phyloP scores from a whole-genome alignment of 2,329 filamentous ascomycete genomes.

The Cladosporium sp. region DNA sequence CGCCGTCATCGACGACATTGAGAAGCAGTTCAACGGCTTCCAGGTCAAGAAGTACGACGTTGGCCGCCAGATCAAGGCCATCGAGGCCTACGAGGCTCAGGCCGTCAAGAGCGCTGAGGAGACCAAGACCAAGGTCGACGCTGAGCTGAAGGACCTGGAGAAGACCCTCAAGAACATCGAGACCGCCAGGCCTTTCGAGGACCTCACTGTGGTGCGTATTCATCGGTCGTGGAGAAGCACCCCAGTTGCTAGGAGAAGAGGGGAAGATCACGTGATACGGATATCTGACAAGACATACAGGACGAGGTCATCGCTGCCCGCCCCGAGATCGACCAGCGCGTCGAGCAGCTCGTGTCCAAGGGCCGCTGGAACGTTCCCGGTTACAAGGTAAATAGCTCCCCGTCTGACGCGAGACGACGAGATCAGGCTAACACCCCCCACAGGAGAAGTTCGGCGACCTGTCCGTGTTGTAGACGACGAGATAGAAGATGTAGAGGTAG shows the following conservation, averaged over 20 bases:
- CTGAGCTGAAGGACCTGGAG: constrained; percentile 88
- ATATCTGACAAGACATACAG: constrained; percentile 43
- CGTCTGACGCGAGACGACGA: neutral
- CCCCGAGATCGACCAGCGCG: constrained; percentile 97
- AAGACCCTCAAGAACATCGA: constrained; percentile 97
- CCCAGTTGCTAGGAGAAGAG: neutral
- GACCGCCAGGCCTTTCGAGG: constrained; percentile 89
- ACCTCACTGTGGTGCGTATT: constrained; percentile 87
- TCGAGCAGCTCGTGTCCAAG: constrained; percentile 88
- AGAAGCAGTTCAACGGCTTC: constrained; percentile 89
- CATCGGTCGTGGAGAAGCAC: neutral
- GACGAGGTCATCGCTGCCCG: constrained; percentile 92
- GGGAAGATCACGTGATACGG: constrained; percentile 22
- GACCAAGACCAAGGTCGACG: constrained; percentile 93
- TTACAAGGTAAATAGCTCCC: constrained; percentile 74
- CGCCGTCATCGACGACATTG: constrained; percentile 91
- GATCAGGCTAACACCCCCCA: constrained; percentile 43
- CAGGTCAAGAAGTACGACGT: constrained; percentile 93
- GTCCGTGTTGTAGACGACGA: constrained; percentile 69
- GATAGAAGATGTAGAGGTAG: constrained; percentile 29
- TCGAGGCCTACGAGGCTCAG: constrained; percentile 96
- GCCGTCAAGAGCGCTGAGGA: constrained; percentile 94
- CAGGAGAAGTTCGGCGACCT: constrained; percentile 99
- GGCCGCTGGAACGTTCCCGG: constrained; percentile 97
- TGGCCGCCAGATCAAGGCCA: constrained; percentile 89